These are phyloP conservation scores for Verticillium nonalfalfae DNA, from an alignment of 2,329 filamentous ascomycete genomes.

Conservation along the genomic window DNA sequence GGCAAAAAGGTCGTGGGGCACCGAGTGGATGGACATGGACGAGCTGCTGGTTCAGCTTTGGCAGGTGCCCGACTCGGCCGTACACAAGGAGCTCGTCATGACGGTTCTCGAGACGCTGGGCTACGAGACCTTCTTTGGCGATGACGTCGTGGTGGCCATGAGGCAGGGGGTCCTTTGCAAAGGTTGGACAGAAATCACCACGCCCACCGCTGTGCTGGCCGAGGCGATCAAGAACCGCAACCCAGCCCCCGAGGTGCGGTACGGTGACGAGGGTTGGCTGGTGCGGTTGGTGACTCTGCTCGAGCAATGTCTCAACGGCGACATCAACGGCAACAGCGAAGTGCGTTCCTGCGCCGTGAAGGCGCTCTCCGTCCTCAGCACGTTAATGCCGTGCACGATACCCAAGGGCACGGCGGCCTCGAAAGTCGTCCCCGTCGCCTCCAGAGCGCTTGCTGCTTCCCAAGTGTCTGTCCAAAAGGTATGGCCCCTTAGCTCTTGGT, in stretches of 20 bases:
- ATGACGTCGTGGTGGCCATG: conserved; percentile 79
- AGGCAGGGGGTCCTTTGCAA: conserved; percentile 80
- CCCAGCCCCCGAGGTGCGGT: conserved; percentile 61
- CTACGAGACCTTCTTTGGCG: conserved; percentile 87
- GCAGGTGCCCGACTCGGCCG: conserved; percentile 58
- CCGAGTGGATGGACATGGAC: conserved; percentile 95
- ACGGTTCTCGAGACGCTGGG: conserved; percentile 86
- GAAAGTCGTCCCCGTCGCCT: conserved; percentile 63
- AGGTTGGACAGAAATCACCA: conserved; percentile 90
- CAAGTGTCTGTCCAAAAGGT: conserved; percentile 72
- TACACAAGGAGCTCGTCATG: conserved; percentile 79
- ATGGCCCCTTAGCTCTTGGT: not conserved
- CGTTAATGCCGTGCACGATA: conserved; percentile 81
- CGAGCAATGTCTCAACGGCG: conserved; percentile 61
- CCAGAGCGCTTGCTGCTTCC: conserved; percentile 61
- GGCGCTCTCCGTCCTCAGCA: conserved; percentile 69
- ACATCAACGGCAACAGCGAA: conserved; percentile 58
- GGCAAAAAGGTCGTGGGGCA: conserved; percentile 88
- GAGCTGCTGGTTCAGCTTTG: conserved; percentile 73
- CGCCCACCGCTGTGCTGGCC: conserved; percentile 66
- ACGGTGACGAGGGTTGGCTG: conserved; percentile 82
- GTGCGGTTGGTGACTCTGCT: conserved; percentile 69
- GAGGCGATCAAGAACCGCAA: conserved; percentile 73
- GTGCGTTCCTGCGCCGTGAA: conserved; percentile 68
- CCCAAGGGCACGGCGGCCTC: conserved; percentile 72